Evolutionary conservation across 1,284 basidiomycete species (phyloP).

Genomic region (Hortiboletus rubellus): DNA sequence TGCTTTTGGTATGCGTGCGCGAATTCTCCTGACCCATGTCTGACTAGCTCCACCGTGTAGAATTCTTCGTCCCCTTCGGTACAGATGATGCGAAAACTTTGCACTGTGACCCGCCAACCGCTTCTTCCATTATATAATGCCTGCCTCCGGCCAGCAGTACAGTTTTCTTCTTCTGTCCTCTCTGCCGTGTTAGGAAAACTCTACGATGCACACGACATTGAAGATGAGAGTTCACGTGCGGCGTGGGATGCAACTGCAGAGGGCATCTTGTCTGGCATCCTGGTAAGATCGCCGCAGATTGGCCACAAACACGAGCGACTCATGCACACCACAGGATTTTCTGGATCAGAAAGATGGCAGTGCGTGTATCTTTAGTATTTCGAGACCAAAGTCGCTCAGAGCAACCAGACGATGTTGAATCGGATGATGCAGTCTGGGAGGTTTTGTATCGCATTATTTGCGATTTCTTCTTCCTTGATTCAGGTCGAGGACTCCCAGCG

Average conservation of each 20-base stretch:
- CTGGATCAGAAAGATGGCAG: slow-evolving; percentile 26
- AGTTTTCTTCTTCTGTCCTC: slow-evolving; percentile 37
- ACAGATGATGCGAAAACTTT: slow-evolving; percentile 32
- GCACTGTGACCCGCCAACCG: slow-evolving; percentile 35
- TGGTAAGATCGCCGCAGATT: slow-evolving; percentile 33
- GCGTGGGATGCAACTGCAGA: slow-evolving; percentile 41
- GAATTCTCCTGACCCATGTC: neutral
- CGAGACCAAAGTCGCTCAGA: neutral
- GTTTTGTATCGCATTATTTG: slow-evolving; percentile 30
- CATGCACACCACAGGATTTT: slow-evolving; percentile 29
- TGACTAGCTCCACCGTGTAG: slow-evolving; percentile 18
- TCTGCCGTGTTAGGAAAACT: slow-evolving; percentile 36
- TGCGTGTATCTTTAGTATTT: slow-evolving; percentile 7
- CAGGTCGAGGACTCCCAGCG: slow-evolving; percentile 1
- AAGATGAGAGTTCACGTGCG: slow-evolving; percentile 15
- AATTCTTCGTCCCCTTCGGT: slow-evolving; percentile 36
- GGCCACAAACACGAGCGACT: slow-evolving; percentile 8
- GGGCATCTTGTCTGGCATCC: slow-evolving; percentile 44
- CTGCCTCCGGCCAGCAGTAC: slow-evolving; percentile 35
- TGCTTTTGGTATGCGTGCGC: slow-evolving; percentile 34
- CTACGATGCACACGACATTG: slow-evolving; percentile 12
- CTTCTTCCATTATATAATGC: slow-evolving; percentile 39
- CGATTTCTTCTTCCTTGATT: slow-evolving; percentile 33
- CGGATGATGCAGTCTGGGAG: slow-evolving; percentile 23
- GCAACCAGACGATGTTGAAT: slow-evolving; percentile 13